Percentiles rank a stretch among this genome's conserved stretches.
Conservation (phyloP, 257 asterid genomes). For the Salvia rosmarinus region DNA sequence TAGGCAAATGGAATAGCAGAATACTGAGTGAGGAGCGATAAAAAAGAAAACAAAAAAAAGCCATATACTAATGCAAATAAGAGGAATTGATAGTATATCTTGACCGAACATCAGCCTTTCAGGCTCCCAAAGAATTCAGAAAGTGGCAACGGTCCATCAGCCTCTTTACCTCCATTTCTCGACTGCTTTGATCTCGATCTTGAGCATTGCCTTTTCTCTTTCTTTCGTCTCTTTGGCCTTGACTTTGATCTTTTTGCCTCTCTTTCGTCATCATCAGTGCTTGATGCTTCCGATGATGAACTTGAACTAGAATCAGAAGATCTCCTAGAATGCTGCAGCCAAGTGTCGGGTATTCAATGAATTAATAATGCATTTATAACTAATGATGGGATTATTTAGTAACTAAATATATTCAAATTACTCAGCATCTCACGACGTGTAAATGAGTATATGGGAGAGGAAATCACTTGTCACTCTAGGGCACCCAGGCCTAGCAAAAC, state of each 20-base stretch:
- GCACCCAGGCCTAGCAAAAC: not conserved
- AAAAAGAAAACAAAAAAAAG: not conserved
- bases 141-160: constrained; percentile 83
- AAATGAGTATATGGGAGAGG: not conserved
- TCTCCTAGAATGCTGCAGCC: constrained; percentile 63
- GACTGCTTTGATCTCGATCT: constrained; percentile 65
- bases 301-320: constrained; percentile 71
- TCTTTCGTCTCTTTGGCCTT: constrained; percentile 64
- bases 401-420: not conserved
- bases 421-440: too few relatives aligned
- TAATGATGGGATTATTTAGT: not conserved
- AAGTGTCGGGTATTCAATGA: not conserved
- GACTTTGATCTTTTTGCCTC: constrained; percentile 71
- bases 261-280: constrained; percentile 69
- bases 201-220: constrained; percentile 62
- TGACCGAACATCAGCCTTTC: constrained; percentile 47
- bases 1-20: constrained; percentile 23
- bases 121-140: constrained; percentile 79
- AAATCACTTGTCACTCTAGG: not conserved
- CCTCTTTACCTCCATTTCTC: constrained; percentile 47
- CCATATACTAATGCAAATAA: constrained; percentile 11
- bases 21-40: constrained; percentile 9
- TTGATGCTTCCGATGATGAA: constrained; percentile 46
- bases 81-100: not conserved
- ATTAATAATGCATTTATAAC: constrained; percentile 4